A percentile compares a stretch with the other conserved stretches of the same genome.
Conservation (phyloP, 345 rosid species). For the Mallotus nudiflorus region DNA sequence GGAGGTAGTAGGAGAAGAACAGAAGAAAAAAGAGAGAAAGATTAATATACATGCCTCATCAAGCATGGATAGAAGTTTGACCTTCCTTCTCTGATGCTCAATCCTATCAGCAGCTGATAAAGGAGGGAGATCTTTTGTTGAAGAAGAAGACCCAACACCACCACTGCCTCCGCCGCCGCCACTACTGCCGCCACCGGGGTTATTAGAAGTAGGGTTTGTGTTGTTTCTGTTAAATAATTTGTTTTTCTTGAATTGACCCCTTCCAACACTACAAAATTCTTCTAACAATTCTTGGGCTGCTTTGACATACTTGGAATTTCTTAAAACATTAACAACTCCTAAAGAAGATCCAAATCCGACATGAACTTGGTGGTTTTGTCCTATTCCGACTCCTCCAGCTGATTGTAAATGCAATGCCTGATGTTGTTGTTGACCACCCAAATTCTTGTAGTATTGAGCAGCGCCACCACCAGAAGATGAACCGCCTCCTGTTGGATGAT, state of each 20-base stretch:
- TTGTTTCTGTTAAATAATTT: constrained; percentile 42
- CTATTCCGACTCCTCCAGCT: constrained; percentile 22
- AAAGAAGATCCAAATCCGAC: constrained; percentile 60
- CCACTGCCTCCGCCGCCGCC: constrained; percentile 31
- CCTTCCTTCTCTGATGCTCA: constrained; percentile 96
- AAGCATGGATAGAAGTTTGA: constrained; percentile 90
- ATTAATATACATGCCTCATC: constrained; percentile 87
- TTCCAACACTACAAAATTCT: constrained; percentile 93
- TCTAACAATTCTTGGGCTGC: constrained; percentile 86
- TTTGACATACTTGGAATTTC: constrained; percentile 73
- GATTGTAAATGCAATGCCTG: constrained; percentile 42
- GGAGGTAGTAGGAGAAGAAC: constrained; percentile 11
- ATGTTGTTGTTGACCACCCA: constrained; percentile 30
- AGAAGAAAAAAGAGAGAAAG: constrained; percentile 20
- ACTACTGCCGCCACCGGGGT: constrained; percentile 34
- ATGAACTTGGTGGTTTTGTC: constrained; percentile 44
- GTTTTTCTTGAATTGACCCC: constrained; percentile 72
- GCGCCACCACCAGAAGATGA: constrained; percentile 44
- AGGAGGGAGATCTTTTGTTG: constrained; percentile 57
- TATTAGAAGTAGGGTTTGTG: constrained; percentile 63
- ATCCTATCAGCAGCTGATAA: constrained; percentile 80
- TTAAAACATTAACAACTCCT: constrained; percentile 58
- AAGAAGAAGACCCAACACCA: constrained; percentile 45
- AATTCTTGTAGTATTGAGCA: constrained; percentile 47
- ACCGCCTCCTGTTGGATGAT: constrained; percentile 39